phyloP scores from a whole-genome alignment of 2,329 filamentous ascomycete genomes.

The Escovopsis weberi region DNA sequence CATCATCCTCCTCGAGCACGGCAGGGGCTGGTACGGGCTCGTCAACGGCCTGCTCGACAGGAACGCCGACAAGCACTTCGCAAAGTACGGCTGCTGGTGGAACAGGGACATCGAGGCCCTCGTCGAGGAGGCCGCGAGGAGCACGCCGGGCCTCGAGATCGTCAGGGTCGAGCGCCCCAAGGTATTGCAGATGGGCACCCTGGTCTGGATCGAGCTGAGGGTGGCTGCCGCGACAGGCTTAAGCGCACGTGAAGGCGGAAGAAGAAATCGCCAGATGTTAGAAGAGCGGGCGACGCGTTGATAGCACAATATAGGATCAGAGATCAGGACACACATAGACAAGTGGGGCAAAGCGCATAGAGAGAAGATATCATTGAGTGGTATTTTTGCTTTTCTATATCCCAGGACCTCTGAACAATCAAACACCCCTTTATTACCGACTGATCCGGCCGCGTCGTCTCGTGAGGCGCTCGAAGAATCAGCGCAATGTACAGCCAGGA shows the following conservation, averaged over 20 bases:
- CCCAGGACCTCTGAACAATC: background rate
- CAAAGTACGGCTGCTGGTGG: slow-evolving; percentile 53
- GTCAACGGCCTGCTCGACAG: slow-evolving; percentile 43
- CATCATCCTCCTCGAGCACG: slow-evolving; percentile 49
- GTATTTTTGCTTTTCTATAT: slow-evolving; percentile 4
- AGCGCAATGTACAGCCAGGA: too few species aligned
- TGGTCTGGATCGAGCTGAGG: slow-evolving; percentile 43
- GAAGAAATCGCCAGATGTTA: too few species aligned
- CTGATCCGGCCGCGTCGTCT: slow-evolving; percentile 9
- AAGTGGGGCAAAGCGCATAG: slow-evolving; percentile 1
- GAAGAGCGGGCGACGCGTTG: too few species aligned
- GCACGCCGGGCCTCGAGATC: slow-evolving; percentile 40
- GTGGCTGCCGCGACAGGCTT: slow-evolving; percentile 15
- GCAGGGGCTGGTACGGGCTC: slow-evolving; percentile 37
- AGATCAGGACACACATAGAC: background rate
- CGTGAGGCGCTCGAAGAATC: slow-evolving; percentile 9
- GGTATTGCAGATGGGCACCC: slow-evolving; percentile 40
- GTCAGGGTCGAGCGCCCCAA: slow-evolving; percentile 38
- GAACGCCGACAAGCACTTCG: slow-evolving; percentile 39
- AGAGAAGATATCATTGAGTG: slow-evolving; percentile 5
- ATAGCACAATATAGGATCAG: background rate
- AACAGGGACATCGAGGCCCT: slow-evolving; percentile 47
- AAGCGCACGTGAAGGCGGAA: too few species aligned
- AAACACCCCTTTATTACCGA: background rate
- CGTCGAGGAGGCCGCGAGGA: slow-evolving; percentile 32